Evolutionary conservation across 2,329 filamentous ascomycete genomes (phyloP), one percentile per base, ranked within the genome.

Genomic region (Aspergillus aculeatus): DNA sequence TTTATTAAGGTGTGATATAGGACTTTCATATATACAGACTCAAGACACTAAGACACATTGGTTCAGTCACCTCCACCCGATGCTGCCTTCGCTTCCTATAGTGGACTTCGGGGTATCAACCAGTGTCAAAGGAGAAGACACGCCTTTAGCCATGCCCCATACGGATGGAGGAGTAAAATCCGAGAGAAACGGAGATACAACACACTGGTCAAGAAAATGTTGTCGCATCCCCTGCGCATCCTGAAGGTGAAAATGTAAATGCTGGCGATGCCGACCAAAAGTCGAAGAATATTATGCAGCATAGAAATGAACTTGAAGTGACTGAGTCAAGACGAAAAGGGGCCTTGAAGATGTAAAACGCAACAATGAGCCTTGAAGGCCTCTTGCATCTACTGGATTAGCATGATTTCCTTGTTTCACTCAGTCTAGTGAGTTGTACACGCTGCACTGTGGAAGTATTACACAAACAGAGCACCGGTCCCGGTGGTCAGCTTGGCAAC

Each of bases 1-100:
- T 47, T 62, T 51, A 68, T 66, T 65, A 66, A 62, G 57, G 59
- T 61, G 21, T 57, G 55, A 66, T 68, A 71, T 55, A 59, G 23
- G 53, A 58, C 12, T 41, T 38, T 47, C 49, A 66, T 71, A 72
- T 61, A 64, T 65, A 64, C 62, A 65, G 38, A 16, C 38, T 44
- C 38, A 44, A 44, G 16, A 44, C 38, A 44, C 38, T 16, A 44
- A 19, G 16, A 19, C 38, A 6, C 38, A 3, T 44, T 44, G 16
- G 38, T 6, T n/a, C 16, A 7, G 19, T 19, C 38, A 44, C 5
- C 14, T 7, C 16, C 38, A 6, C 16, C n/a, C 16, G 12, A 12
- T 16, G 32, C 11, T 35, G 32, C 32, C 32, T 16, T 35, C 14
- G 32, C 32, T 35, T 35, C 32, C 6, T n/a, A 44, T n/a, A n/a